Percentiles rank a stretch among this genome's conserved stretches.
phyloP scores from a whole-genome alignment of 331 rosid species.

The Quercus phellos region DNA sequence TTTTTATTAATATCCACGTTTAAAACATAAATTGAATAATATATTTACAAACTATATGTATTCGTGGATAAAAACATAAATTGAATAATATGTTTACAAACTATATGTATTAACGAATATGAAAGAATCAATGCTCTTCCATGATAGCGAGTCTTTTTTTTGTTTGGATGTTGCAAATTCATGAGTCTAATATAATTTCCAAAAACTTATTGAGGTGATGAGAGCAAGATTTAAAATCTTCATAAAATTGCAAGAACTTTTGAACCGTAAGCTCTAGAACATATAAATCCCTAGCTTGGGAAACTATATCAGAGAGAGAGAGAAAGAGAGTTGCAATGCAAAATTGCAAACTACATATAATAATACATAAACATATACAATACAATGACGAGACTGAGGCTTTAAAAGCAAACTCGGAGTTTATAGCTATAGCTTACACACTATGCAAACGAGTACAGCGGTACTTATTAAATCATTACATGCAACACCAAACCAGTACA shows the following conservation, averaged over 20 bases:
- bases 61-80: no score
- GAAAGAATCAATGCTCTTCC: no score
- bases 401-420: background rate
- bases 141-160: no score
- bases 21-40: no score
- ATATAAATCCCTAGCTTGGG: background rate
- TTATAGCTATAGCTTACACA: constrained; percentile 5
- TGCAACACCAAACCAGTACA: background rate
- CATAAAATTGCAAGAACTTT: background rate
- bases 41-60: no score
- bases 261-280: background rate
- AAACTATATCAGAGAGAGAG: background rate
- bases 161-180: no score
- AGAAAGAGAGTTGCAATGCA: background rate
- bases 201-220: no score
- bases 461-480: background rate
- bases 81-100: no score
- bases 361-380: background rate
- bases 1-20: no score
- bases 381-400: background rate
- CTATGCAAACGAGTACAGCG: background rate
- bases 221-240: no score
- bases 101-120: no score
- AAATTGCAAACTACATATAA: background rate
- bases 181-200: no score